Evolutionary conservation across 768 basidiomycete species (phyloP), one percentile per base, ranked within the genome.

Genomic region (Phaffia australis): DNA sequence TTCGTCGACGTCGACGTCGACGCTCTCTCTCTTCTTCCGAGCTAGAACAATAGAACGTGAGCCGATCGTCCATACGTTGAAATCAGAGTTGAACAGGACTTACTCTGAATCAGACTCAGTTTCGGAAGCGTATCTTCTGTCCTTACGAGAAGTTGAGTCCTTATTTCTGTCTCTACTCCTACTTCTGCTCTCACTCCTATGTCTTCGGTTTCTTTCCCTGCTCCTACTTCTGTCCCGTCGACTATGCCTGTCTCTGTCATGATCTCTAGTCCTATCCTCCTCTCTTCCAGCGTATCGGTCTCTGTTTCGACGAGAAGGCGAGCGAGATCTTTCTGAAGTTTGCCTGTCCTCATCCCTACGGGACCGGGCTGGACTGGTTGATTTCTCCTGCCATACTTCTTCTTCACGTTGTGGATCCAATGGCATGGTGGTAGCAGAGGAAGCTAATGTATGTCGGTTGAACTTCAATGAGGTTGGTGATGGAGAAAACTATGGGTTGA

Each of bases 41-140:
- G 51, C 57, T 50, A 23, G 1, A 56, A 11, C 19, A 49, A 48
- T 3, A n/a, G 30, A 21, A 21, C 1, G 30, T 27, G 0, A 23
- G 23, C 23, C 15, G 29, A 47, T 47, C 50, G 32, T 1, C 7
- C 21, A 19, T 9, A 21, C 21, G 19, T 3, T 19, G 15, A 11
- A 25, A 7, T n/a, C 19, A 8, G 11, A 46, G 19, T 29, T 19
- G 16, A 25, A 56, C 11, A 6, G 25, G 30, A 50, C 63, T 23
- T 30, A 48, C 55, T 55, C 63, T 56, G 35, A 66, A 32, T 35
- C 29, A 27, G 67, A 69, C 15, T 48, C 25, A 48, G 70, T 70
- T 14, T 49, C 25, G 55, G 69, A 64, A 30, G 56, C 46, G 23
- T 70, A 63, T 46, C 35, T 32, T 48, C 59, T 2, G 18, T 11